These are phyloP conservation scores for Epichloe festucae DNA, from an alignment of 2,329 filamentous ascomycete genomes.

Conservation along the genomic window DNA sequence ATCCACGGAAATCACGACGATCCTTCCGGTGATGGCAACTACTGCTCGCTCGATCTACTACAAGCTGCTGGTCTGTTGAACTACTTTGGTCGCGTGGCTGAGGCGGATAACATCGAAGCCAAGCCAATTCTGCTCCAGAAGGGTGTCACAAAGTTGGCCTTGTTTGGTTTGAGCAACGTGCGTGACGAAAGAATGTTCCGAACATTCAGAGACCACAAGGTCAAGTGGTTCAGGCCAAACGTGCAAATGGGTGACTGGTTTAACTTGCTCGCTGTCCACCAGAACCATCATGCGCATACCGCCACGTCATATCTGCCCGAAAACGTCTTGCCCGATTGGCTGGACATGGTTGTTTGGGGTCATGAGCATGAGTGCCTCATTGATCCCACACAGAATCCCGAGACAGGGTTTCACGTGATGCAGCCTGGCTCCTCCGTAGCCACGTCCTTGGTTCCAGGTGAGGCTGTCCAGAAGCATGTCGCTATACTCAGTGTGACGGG, in stretches of 20 bases:
- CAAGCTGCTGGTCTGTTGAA: constrained; percentile 88
- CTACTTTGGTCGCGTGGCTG: constrained; percentile 85
- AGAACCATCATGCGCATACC: constrained; percentile 88
- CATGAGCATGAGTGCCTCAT: constrained; percentile 96
- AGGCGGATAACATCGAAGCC: constrained; percentile 85
- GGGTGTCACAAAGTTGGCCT: constrained; percentile 77
- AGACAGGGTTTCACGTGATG: constrained; percentile 90
- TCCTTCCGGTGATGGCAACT: constrained; percentile 88
- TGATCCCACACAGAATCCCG: constrained; percentile 67
- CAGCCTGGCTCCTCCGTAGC: constrained; percentile 94
- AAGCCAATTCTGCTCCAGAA: constrained; percentile 92
- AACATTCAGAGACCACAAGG: constrained; percentile 83
- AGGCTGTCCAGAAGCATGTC: constrained; percentile 84
- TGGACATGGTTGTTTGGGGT: constrained; percentile 90
- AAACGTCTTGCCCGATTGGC: constrained; percentile 78
- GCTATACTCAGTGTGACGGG: constrained; percentile 75
- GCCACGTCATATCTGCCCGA: constrained; percentile 91
- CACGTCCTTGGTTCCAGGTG: constrained; percentile 79
- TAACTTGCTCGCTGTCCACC: constrained; percentile 87
- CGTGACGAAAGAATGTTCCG: constrained; percentile 89
- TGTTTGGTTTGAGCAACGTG: constrained; percentile 93
- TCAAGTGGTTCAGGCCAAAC: constrained; percentile 81
- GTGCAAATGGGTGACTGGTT: constrained; percentile 83
- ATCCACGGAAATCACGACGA: constrained; percentile 99
- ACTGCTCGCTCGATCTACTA: constrained; percentile 79